Evolutionary conservation across 2,329 filamentous ascomycete genomes (phyloP), one percentile per base, ranked within the genome.

Genomic region (Cyphellophora attinorum): DNA sequence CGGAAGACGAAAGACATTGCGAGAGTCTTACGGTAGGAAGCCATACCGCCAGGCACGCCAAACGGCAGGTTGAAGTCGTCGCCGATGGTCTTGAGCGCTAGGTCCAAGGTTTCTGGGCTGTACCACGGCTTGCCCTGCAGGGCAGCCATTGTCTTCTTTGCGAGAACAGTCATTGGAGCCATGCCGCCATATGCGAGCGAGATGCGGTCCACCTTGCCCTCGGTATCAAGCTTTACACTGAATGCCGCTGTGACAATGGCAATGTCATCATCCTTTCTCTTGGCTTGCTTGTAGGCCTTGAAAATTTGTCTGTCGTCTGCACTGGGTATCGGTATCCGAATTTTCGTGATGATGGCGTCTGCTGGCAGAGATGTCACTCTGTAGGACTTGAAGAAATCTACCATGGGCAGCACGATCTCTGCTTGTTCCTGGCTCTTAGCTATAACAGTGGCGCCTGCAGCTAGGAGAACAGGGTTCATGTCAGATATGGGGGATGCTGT

Each of bases 401-500:
- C 70, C 79, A 93, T 88, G 4, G 82, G 81, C 6, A 93, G 79
- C 39, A 85, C 76, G 0, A 67, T 79, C 39, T 80, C 79, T 44
- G 76, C 67, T 0, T 68, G 67, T 3, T 74, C 60, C 8, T 25
- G 21, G 1, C 79, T 82, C 52, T 79, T 84, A 2, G 82, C 81
- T 5, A 91, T 64, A 2, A 93, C 59, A 0, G 78, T 76, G 2
- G 83, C 78, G 45, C 85, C 81, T 2, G 82, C 76, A 2, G 81
- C 85, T 58, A 91, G 76, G 27, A 93, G 75, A 0, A 91, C 81
- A 0, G 85, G 85, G 51, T 93, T 93, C 34, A 93, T 62, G 60
- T 93, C 85, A 0, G 85, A 91, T 31, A 93, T 93, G 1, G 85
- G 85, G 13, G 82, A 89, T 1, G 85, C 85, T 0, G 85, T 93